Conservation (phyloP, 148 eudicot genomes). For the Euryodendron excelsum region DNA sequence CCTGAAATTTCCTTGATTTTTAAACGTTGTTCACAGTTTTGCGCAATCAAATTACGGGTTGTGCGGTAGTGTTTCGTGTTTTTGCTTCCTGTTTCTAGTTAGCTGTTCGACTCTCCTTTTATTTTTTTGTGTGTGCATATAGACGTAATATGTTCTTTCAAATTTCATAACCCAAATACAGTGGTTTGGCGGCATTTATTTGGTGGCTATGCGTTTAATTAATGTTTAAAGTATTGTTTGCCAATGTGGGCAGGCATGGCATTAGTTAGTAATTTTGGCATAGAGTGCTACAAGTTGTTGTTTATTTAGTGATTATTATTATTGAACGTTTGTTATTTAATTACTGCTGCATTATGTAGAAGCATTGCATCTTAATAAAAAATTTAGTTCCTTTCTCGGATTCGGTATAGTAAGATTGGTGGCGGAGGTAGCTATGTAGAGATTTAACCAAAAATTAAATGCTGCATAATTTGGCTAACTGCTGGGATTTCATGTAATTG, state of each 20-base stretch:
- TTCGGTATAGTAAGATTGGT: neutral
- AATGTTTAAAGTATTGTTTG: neutral
- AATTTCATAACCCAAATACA: constrained; percentile 1
- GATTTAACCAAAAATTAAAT: neutral
- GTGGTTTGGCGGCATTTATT: neutral
- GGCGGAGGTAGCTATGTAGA: neutral
- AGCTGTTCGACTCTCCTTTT: neutral
- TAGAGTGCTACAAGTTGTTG: neutral
- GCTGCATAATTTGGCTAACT: neutral
- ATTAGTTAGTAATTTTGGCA: neutral
- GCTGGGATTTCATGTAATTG: neutral
- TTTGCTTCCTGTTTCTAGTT: neutral
- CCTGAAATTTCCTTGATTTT: neutral
- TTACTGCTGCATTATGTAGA: neutral
- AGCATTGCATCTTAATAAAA: neutral
- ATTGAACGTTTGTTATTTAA: neutral
- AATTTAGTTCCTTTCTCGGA: neutral
- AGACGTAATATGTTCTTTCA: too few relatives aligned
- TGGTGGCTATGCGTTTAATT: neutral
- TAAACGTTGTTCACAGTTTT: neutral
- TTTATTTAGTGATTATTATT: neutral
- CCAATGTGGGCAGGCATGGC: neutral
- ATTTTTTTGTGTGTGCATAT: neutral
- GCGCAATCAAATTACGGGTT: neutral
- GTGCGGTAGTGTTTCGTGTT: neutral